Evolutionary conservation across 139 green algal species (phyloP).

Genomic region (Micractinium conductrix): DNA sequence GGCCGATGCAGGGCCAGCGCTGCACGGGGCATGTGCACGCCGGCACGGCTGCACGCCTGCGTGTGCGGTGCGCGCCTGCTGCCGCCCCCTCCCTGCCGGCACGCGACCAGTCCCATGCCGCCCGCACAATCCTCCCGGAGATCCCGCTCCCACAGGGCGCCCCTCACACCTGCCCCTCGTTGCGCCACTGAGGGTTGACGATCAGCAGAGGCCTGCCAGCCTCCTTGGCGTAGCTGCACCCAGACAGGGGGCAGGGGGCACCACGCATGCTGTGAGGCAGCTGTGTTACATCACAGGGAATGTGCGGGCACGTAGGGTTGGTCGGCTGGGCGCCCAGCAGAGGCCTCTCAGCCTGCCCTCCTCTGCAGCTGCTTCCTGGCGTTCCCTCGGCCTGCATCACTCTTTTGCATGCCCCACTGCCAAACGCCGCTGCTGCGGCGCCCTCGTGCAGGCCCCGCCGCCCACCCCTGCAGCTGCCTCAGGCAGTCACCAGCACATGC

Average conservation of each 20-base stretch:
- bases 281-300: too few species aligned
- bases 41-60: too few species aligned
- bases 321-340: not conserved
- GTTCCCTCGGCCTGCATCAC: not conserved
- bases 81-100: too few species aligned
- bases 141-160: too few species aligned
- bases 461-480: too few species aligned
- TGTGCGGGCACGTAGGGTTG: not conserved
- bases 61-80: too few species aligned
- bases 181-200: conserved; percentile 53
- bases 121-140: too few species aligned
- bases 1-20: not conserved
- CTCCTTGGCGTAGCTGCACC: conserved; percentile 44
- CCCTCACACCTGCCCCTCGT: conserved; percentile 34
- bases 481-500: too few species aligned
- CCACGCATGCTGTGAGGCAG: too few species aligned
- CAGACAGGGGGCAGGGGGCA: not conserved
- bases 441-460: too few species aligned
- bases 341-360: not conserved
- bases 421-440: not conserved
- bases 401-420: too few species aligned
- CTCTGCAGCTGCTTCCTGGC: not conserved
- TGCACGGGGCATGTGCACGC: not conserved
- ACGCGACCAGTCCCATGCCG: too few species aligned
- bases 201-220: conserved; percentile 48